phyloP scores from a whole-genome alignment of 805 yeast species.

The Wickerhamiella siamensis region DNA sequence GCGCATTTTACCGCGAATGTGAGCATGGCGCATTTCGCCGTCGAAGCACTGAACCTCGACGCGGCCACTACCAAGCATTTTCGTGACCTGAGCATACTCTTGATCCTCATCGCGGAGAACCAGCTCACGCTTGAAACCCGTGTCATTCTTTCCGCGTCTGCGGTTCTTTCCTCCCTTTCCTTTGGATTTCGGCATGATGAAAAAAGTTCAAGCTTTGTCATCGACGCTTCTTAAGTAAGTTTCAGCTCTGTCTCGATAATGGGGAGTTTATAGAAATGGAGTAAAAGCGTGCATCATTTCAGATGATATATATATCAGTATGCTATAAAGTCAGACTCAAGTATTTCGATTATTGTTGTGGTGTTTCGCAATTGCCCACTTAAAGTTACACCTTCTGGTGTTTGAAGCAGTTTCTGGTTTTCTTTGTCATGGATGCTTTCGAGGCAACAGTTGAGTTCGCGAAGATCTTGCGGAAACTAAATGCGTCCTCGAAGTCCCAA shows the following conservation, averaged over 20 bases:
- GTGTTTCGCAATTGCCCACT: no score
- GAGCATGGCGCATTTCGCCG: conserved; percentile 87
- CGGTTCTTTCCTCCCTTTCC: conserved; percentile 64
- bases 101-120: conserved; percentile 89
- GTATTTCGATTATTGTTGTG: no score
- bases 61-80: conserved; percentile 97
- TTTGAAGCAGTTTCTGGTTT: neutral
- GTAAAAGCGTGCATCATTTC: no score
- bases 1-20: conserved; percentile 96
- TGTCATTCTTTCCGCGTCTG: conserved; percentile 96
- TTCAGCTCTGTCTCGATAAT: no score
- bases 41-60: conserved; percentile 92
- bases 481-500: conserved; percentile 36
- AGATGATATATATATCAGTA: no score
- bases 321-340: no score
- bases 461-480: conserved; percentile 47
- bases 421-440: conserved; percentile 60
- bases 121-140: conserved; percentile 87
- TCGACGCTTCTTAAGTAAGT: neutral
- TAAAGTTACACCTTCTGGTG: no score
- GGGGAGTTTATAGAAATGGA: no score
- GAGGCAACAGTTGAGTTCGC: conserved; percentile 69
- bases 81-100: conserved; percentile 95
- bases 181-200: conserved; percentile 61
- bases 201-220: neutral